These are phyloP conservation scores for Ceratobasidium theobromae DNA, from an alignment of 1,284 basidiomycete genomes.

Conservation along the genomic window DNA sequence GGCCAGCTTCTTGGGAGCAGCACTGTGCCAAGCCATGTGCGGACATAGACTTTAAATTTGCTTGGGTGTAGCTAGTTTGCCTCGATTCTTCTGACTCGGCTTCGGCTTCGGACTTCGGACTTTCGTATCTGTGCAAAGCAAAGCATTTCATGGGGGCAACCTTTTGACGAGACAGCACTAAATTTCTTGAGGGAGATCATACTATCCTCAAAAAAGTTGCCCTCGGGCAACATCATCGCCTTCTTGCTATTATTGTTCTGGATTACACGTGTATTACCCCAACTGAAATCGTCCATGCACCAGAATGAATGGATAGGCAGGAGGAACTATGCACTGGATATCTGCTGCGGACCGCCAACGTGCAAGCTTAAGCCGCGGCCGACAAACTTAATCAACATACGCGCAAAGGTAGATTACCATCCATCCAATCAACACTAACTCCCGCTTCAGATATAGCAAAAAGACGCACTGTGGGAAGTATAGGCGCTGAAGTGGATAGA, in stretches of 20 bases:
- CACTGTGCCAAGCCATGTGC: slow-evolving; percentile 31
- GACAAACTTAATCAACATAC: slow-evolving; percentile 50
- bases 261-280: slow-evolving; percentile 96
- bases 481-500: background rate
- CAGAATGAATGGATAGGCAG: slow-evolving; percentile 98
- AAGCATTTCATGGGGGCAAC: no score
- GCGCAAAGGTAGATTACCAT: slow-evolving; percentile 93
- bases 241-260: slow-evolving; percentile 98
- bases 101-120: slow-evolving; percentile 88
- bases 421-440: slow-evolving; percentile 99
- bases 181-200: slow-evolving; percentile 99
- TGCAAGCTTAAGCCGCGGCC: background rate
- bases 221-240: slow-evolving; percentile 85
- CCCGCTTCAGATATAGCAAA: slow-evolving; percentile 91
- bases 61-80: slow-evolving; percentile 37
- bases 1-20: slow-evolving; percentile 39
- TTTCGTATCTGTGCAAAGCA: no score
- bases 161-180: no score
- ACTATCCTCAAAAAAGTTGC: slow-evolving; percentile 94
- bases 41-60: slow-evolving; percentile 37
- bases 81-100: slow-evolving; percentile 63
- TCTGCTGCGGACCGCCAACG: slow-evolving; percentile 46
- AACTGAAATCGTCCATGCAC: slow-evolving; percentile 99
- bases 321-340: slow-evolving; percentile 95
- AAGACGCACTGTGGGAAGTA: slow-evolving; percentile 79